These are phyloP conservation scores for Phoma herbarum DNA, from an alignment of 2,329 filamentous ascomycete species.

Conservation along the genomic window DNA sequence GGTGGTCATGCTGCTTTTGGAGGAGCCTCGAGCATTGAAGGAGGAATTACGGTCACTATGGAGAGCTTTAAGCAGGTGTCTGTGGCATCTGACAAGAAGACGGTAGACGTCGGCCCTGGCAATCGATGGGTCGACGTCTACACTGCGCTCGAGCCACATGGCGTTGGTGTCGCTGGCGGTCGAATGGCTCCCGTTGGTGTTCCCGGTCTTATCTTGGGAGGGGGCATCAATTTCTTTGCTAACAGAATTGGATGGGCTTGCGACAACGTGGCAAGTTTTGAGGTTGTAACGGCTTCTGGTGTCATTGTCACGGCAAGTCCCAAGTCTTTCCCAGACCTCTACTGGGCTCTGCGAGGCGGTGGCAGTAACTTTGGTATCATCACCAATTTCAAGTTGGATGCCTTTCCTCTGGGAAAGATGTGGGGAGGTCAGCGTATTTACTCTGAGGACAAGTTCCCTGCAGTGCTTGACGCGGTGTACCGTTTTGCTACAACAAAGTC, in stretches of 20 bases:
- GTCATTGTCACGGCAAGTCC: neutral
- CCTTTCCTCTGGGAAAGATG: neutral
- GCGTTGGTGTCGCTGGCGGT: conserved; percentile 40
- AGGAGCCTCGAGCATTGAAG: neutral
- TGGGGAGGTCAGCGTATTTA: neutral
- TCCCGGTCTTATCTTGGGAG: conserved; percentile 44
- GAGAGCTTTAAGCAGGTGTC: neutral
- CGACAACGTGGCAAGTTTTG: neutral
- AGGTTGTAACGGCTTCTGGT: neutral
- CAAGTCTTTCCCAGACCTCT: neutral
- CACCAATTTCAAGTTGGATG: neutral
- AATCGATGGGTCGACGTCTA: conserved; percentile 47
- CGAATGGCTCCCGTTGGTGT: conserved; percentile 43
- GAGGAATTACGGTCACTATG: neutral
- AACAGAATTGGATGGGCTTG: neutral
- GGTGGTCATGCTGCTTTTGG: neutral
- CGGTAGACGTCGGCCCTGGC: conserved; percentile 43
- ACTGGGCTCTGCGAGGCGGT: conserved; percentile 1
- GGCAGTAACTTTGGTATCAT: neutral
- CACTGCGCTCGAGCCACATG: conserved; percentile 25
- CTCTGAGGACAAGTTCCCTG: neutral
- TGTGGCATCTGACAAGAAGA: conserved; percentile 15
- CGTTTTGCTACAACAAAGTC: neutral
- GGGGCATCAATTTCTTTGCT: conserved; percentile 17
- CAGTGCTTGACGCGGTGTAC: neutral